Evolutionary conservation across 768 basidiomycete genomes (phyloP).

Genomic region (Mycena rosella): DNA sequence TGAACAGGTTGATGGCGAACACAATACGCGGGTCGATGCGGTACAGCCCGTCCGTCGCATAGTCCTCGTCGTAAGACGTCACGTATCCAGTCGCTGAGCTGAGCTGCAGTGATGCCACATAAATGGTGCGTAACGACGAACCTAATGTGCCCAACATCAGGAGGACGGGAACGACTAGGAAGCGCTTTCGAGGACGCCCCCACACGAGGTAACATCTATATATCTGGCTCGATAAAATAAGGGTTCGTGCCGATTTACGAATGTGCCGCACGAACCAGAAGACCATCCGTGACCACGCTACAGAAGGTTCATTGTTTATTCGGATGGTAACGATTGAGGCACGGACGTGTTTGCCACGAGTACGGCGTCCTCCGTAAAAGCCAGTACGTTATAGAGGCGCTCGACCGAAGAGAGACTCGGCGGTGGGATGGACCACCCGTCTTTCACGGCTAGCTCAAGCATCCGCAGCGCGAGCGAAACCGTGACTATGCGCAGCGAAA

Average conservation of each 20-base stretch:
- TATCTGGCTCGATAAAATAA: background rate
- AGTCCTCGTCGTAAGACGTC: constrained; percentile 33
- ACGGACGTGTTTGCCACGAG: constrained; percentile 26
- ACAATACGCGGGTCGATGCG: constrained; percentile 29
- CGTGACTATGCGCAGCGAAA: constrained; percentile 11
- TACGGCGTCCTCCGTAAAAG: constrained; percentile 10
- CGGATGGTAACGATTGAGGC: background rate
- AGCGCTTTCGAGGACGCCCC: constrained; percentile 13
- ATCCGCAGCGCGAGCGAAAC: constrained; percentile 11
- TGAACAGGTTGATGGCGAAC: constrained; percentile 18
- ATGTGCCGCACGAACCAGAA: constrained; percentile 7
- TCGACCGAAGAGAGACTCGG: background rate
- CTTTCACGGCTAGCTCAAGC: background rate
- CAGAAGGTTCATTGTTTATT: no score
- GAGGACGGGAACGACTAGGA: constrained; percentile 12
- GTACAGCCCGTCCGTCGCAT: background rate
- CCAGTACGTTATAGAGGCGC: constrained; percentile 2
- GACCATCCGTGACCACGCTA: constrained; percentile 25
- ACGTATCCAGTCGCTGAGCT: constrained; percentile 28
- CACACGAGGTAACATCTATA: constrained; percentile 31
- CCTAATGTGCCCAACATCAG: constrained; percentile 24
- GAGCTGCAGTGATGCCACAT: background rate
- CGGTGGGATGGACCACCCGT: background rate
- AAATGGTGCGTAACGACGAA: background rate
- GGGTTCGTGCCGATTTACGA: no score